These are phyloP conservation scores for Leccinum broughii DNA, from an alignment of 768 basidiomycete species.

Conservation along the genomic window DNA sequence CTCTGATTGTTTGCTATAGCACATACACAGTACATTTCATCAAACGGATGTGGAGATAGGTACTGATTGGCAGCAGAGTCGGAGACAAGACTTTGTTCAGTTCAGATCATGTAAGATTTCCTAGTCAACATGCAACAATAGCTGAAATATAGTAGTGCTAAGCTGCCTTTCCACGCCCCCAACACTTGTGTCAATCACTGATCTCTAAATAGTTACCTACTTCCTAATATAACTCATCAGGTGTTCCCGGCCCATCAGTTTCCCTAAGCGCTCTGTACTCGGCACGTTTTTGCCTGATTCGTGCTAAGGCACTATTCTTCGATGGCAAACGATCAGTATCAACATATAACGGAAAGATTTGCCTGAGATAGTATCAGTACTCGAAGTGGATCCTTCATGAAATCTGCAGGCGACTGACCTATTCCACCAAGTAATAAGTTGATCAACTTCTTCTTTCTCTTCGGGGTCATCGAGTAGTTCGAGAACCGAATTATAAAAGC, in stretches of 20 bases:
- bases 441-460: background rate
- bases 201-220: background rate
- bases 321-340: background rate
- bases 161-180: no score
- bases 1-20: no score
- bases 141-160: no score
- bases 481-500: background rate
- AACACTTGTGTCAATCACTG: no score
- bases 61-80: no score
- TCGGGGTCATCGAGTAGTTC: background rate
- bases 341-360: background rate
- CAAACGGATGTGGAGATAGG: no score
- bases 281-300: background rate
- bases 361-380: background rate
- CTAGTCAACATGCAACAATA: no score
- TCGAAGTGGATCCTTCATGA: background rate
- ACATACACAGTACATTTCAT: no score
- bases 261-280: background rate
- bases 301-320: background rate
- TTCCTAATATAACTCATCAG: background rate
- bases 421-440: background rate
- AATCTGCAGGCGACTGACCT: background rate
- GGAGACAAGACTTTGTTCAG: no score
- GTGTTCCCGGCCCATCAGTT: background rate
- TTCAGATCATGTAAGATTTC: no score